Conservation (phyloP, 768 basidiomycete genomes). For the Pulveroboletus ravenelii region DNA sequence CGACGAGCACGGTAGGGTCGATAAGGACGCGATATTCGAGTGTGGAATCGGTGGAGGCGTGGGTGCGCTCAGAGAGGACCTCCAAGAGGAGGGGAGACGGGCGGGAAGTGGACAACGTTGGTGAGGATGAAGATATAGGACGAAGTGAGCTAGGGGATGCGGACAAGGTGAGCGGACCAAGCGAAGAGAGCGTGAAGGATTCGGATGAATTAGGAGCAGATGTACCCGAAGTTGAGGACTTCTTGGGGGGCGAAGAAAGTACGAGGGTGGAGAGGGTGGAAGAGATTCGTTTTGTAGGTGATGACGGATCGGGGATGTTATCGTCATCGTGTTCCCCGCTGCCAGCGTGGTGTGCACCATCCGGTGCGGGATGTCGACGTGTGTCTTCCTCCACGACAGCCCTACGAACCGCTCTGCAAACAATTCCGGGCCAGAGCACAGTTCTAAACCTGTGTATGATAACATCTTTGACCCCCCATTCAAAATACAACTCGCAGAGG, state of each 20-base stretch:
- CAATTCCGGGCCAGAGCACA: slow-evolving; percentile 73
- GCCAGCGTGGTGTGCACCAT: not conserved
- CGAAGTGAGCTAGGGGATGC: slow-evolving; percentile 2
- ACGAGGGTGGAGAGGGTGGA: slow-evolving; percentile 10
- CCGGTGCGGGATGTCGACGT: not conserved
- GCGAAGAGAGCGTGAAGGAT: slow-evolving; percentile 13
- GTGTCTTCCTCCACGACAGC: slow-evolving; percentile 49
- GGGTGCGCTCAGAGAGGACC: slow-evolving; percentile 61
- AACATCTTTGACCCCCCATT: slow-evolving; percentile 83
- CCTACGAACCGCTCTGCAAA: slow-evolving; percentile 68
- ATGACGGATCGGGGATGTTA: not conserved
- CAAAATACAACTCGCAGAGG: slow-evolving; percentile 83
- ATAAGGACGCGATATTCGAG: slow-evolving; percentile 81
- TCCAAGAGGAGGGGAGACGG: slow-evolving; percentile 49
- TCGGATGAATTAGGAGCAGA: slow-evolving; percentile 4
- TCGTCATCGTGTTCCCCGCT: not conserved
- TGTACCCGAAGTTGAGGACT: not conserved
- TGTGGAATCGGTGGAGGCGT: slow-evolving; percentile 64
- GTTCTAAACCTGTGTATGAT: slow-evolving; percentile 83
- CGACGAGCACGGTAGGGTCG: slow-evolving; percentile 61
- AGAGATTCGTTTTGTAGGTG: slow-evolving; percentile 15
- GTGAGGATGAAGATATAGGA: slow-evolving; percentile 1
- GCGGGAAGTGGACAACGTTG: slow-evolving; percentile 27
- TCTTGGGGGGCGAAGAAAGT: slow-evolving; percentile 17
- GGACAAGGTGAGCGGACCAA: slow-evolving; percentile 8